Evolutionary conservation across 352 stramenopile genomes (phyloP).

Genomic region (Globisporangium paddicum): DNA sequence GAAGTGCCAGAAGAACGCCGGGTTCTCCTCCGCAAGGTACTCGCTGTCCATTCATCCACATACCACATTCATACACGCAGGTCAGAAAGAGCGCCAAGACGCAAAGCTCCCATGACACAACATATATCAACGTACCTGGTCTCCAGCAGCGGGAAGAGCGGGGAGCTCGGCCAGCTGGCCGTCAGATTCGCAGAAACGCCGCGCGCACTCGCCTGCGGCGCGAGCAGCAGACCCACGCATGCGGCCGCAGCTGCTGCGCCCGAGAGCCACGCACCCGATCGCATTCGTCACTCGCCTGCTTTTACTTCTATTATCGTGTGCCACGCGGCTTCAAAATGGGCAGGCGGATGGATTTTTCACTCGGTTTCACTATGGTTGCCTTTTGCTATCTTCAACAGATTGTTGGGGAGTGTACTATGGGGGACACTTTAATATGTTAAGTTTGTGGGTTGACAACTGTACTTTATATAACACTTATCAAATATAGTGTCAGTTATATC

Average conservation of each 20-base stretch:
- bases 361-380: not conserved
- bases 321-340: no score
- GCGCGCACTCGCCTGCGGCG: constrained; percentile 18
- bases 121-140: constrained; percentile 42
- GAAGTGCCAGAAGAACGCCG: constrained; percentile 74
- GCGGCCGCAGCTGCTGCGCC: constrained; percentile 15
- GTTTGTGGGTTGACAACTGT: no score
- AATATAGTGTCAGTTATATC: no score
- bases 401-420: no score
- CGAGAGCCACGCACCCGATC: constrained; percentile 17
- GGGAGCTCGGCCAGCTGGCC: constrained; percentile 55
- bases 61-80: not conserved
- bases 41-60: constrained; percentile 30
- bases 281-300: constrained; percentile 1
- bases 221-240: constrained; percentile 16
- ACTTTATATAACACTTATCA: no score
- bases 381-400: not conserved
- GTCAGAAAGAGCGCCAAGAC: not conserved
- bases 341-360: no score
- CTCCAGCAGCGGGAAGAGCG: constrained; percentile 51
- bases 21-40: constrained; percentile 78
- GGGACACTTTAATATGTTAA: no score
- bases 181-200: constrained; percentile 51
- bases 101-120: no score
- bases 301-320: no score